A percentile compares a stretch with the other conserved stretches of the same genome.
Evolutionary conservation across 176 grass and related monocot genomes (phyloP).

Genomic region (Luzula sylvatica): DNA sequence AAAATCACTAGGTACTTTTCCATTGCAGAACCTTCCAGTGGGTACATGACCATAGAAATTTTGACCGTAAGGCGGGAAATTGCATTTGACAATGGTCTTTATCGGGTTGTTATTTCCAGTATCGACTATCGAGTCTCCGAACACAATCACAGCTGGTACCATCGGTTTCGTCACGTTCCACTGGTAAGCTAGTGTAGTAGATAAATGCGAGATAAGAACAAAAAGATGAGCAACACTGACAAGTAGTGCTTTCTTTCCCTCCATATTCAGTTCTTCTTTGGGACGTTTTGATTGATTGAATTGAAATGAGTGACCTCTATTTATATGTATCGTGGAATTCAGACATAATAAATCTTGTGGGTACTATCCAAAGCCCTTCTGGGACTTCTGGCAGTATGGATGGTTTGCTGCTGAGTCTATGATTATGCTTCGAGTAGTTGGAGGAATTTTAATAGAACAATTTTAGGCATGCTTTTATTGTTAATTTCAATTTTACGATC

Average conservation of each 20-base stretch:
- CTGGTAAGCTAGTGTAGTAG: not conserved
- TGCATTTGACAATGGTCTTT: slow-evolving; percentile 23
- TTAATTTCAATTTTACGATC: not conserved
- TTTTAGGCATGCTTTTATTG: not conserved
- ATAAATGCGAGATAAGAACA: too few species aligned
- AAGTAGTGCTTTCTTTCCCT: too few species aligned
- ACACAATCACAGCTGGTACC: slow-evolving; percentile 40
- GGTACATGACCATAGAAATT: slow-evolving; percentile 37
- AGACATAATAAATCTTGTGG: too few species aligned
- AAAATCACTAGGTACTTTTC: slow-evolving; percentile 33
- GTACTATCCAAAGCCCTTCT: too few species aligned
- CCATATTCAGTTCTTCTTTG: too few species aligned
- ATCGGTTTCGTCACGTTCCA: not conserved
- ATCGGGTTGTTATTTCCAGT: slow-evolving; percentile 53
- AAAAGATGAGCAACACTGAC: too few species aligned
- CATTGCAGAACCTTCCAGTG: slow-evolving; percentile 55
- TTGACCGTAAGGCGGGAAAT: slow-evolving; percentile 41
- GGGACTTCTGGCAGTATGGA: not conserved
- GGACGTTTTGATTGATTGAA: too few species aligned
- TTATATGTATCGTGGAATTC: slow-evolving; percentile 4
- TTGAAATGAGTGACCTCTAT: not conserved
- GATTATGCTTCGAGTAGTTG: not conserved
- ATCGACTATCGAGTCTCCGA: slow-evolving; percentile 58
- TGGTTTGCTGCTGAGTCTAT: not conserved
- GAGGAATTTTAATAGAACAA: not conserved